Evolutionary conservation across 2,329 filamentous ascomycete species (phyloP).

Genomic region (Fusarium multiceps): DNA sequence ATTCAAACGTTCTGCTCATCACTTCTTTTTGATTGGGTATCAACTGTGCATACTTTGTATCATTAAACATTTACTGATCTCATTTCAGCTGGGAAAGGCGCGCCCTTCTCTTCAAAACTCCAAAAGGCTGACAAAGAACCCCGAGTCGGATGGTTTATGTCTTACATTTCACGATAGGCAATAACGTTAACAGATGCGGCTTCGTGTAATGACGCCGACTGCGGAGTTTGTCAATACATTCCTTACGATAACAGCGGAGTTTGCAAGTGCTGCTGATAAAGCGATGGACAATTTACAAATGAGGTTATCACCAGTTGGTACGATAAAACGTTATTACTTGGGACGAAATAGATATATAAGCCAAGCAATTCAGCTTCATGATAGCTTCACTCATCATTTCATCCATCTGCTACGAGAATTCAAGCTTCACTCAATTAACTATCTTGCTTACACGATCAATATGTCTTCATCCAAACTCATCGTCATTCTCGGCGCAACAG

Average conservation of each 20-base stretch:
- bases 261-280: conserved; percentile 14
- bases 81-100: no score
- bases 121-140: not conserved
- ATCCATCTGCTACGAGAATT: not conserved
- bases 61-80: no score
- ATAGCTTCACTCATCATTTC: no score
- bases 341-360: conserved; percentile 5
- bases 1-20: no score
- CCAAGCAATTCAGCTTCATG: not conserved
- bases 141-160: not conserved
- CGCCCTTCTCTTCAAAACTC: no score
- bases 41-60: no score
- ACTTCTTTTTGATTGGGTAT: no score
- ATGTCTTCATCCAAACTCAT: conserved; percentile 32
- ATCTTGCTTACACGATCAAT: not conserved
- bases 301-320: not conserved
- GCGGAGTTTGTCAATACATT: not conserved
- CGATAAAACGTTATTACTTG: not conserved
- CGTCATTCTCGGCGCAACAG: conserved; percentile 32
- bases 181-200: not conserved
- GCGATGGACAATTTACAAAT: not conserved
- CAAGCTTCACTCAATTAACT: not conserved
- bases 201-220: not conserved
- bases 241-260: not conserved
- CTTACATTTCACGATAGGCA: no score